Conservation (phyloP, 2,329 filamentous ascomycete species). For the Orbilia oligospora region DNA sequence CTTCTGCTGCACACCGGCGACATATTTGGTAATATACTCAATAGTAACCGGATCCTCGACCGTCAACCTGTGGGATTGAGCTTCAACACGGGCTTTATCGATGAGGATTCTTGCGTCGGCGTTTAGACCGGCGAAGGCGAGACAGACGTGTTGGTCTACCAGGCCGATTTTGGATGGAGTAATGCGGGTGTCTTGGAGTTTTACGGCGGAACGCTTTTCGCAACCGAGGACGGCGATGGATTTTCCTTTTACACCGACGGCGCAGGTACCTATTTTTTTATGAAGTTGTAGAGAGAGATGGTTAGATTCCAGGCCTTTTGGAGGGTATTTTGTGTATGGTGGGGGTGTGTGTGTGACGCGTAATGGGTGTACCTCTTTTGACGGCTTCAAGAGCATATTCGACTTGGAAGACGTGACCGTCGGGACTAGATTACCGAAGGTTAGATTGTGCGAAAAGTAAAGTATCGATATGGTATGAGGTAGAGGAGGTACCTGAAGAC, state of each 20-base stretch:
- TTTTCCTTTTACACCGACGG: slow-evolving; percentile 94
- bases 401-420: slow-evolving; percentile 99
- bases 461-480: slow-evolving; percentile 33
- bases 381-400: slow-evolving; percentile 99
- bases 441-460: slow-evolving; percentile 63
- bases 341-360: slow-evolving; percentile 37
- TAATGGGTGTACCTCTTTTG: slow-evolving; percentile 81
- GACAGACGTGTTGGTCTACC: slow-evolving; percentile 94
- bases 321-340: slow-evolving; percentile 43
- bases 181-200: slow-evolving; percentile 98
- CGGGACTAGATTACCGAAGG: slow-evolving; percentile 79
- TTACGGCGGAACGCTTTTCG: slow-evolving; percentile 99
- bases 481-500: slow-evolving; percentile 61
- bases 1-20: slow-evolving; percentile 96
- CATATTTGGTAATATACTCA: slow-evolving; percentile 99
- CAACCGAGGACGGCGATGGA: slow-evolving; percentile 97
- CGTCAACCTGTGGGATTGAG: slow-evolving; percentile 95
- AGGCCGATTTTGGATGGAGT: slow-evolving; percentile 98
- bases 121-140: slow-evolving; percentile 97
- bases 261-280: slow-evolving; percentile 82
- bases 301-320: slow-evolving; percentile 58
- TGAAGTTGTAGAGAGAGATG: slow-evolving; percentile 45
- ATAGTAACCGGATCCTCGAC: slow-evolving; percentile 96
- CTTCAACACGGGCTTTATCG: slow-evolving; percentile 97
- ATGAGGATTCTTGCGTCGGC: slow-evolving; percentile 97